Evolutionary conservation across 1,284 basidiomycete genomes (phyloP).

Genomic region (Cryptococcus neoformans): DNA sequence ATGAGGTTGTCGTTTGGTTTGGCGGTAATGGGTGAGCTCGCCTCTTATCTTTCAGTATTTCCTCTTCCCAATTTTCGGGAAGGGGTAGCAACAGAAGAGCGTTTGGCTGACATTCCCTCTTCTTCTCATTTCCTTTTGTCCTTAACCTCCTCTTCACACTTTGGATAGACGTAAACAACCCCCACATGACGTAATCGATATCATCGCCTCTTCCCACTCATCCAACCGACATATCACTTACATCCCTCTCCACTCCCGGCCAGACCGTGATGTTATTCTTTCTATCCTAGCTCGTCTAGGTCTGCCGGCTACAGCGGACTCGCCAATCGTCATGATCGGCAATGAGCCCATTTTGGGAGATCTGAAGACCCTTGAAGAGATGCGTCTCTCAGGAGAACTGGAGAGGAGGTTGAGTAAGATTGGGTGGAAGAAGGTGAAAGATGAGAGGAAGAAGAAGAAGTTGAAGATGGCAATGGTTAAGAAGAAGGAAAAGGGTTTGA

Average conservation of each 20-base stretch:
- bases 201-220: constrained; percentile 25
- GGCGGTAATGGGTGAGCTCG: constrained; percentile 21
- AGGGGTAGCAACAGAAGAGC: not conserved
- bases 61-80: not conserved
- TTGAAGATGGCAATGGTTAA: constrained; percentile 7
- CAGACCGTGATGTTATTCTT: constrained; percentile 21
- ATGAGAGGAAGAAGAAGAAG: constrained; percentile 7
- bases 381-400: constrained; percentile 13
- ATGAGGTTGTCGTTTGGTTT: constrained; percentile 42
- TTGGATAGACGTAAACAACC: not conserved
- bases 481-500: constrained; percentile 11
- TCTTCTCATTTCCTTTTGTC: no score
- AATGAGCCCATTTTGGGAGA: constrained; percentile 25
- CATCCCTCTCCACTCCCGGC: constrained; percentile 23
- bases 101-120: not conserved
- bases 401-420: constrained; percentile 6
- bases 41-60: not conserved
- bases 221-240: constrained; percentile 22
- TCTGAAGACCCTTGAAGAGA: constrained; percentile 18
- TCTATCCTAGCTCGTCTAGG: constrained; percentile 24
- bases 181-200: constrained; percentile 30
- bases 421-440: constrained; percentile 22
- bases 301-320: constrained; percentile 14
- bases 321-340: constrained; percentile 35
- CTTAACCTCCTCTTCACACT: not conserved